Evolutionary conservation across 2,329 filamentous ascomycete genomes (phyloP).

Genomic region (Sclerotinia subarctica): DNA sequence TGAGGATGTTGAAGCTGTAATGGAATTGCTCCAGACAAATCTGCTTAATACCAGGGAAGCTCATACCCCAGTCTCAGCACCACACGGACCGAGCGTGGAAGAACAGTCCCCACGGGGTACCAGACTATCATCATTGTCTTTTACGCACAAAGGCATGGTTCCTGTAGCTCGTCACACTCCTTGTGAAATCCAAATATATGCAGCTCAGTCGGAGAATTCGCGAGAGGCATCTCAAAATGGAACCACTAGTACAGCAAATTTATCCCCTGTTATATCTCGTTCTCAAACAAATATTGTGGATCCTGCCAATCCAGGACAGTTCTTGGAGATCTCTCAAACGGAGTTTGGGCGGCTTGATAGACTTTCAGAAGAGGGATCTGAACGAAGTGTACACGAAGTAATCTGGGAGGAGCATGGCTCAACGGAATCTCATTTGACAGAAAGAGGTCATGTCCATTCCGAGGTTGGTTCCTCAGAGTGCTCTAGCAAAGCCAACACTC

Average conservation of each 20-base stretch:
- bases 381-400: conserved; percentile 30
- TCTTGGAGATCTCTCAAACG: neutral
- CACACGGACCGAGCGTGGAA: neutral
- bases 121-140: conserved; percentile 15
- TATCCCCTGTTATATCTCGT: neutral
- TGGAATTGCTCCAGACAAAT: conserved; percentile 22
- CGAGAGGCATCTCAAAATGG: neutral
- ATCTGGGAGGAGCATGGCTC: conserved; percentile 29
- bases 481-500: neutral
- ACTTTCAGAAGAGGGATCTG: conserved; percentile 4
- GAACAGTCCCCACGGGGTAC: conserved; percentile 3
- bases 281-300: neutral
- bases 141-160: conserved; percentile 19
- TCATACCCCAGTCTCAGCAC: neutral
- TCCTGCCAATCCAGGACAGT: neutral
- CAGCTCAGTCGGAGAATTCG: conserved; percentile 1
- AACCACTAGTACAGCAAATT: neutral
- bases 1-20: conserved; percentile 31
- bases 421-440: conserved; percentile 17
- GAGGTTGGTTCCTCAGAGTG: conserved; percentile 4
- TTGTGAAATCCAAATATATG: conserved; percentile 3
- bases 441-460: conserved; percentile 17
- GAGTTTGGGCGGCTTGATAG: neutral
- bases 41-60: neutral
- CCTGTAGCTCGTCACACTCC: neutral